Conservation (phyloP, 495 filamentous ascomycete genomes). For the Sphaerosporella brunnea region DNA sequence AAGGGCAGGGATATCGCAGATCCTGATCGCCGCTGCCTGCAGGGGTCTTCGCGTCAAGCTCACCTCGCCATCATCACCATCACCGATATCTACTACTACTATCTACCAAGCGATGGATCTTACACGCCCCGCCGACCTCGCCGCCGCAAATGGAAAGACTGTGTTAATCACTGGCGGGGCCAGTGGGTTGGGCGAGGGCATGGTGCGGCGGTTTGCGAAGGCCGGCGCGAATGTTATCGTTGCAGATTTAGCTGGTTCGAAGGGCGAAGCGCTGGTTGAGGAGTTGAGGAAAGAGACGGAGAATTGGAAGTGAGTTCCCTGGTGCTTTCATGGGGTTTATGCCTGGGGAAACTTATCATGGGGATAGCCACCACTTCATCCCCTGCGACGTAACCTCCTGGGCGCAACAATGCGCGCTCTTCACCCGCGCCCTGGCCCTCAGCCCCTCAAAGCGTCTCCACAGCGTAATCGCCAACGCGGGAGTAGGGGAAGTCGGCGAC, state of each 20-base stretch:
- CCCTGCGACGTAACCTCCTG: conserved; percentile 41
- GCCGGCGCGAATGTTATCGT: conserved; percentile 33
- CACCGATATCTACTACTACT: no score
- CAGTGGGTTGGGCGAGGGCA: conserved; percentile 32
- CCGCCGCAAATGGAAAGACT: conserved; percentile 26
- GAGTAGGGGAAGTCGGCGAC: conserved; percentile 35
- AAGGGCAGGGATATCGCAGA: no score
- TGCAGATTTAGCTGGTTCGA: conserved; percentile 30
- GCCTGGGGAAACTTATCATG: no score
- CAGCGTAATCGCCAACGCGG: conserved; percentile 50
- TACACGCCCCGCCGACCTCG: conserved; percentile 8
- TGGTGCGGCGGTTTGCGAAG: conserved; percentile 31
- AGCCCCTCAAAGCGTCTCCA: conserved; percentile 42
- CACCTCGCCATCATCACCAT: no score
- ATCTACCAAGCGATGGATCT: no score
- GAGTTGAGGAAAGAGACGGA: conserved; percentile 20
- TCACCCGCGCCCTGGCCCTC: conserved; percentile 34
- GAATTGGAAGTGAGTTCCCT: conserved; percentile 18
- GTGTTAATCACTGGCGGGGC: conserved; percentile 38
- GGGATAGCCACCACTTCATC: conserved; percentile 32
- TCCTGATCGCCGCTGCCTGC: no score
- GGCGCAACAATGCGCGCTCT: conserved; percentile 43
- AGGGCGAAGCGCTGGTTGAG: conserved; percentile 27
- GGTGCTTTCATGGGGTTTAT: no score
- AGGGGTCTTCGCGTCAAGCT: no score